Base-by-base conservation (phyloP, 2,329 filamentous ascomycete genomes). In the Amesomyces nigricolor region DNA sequence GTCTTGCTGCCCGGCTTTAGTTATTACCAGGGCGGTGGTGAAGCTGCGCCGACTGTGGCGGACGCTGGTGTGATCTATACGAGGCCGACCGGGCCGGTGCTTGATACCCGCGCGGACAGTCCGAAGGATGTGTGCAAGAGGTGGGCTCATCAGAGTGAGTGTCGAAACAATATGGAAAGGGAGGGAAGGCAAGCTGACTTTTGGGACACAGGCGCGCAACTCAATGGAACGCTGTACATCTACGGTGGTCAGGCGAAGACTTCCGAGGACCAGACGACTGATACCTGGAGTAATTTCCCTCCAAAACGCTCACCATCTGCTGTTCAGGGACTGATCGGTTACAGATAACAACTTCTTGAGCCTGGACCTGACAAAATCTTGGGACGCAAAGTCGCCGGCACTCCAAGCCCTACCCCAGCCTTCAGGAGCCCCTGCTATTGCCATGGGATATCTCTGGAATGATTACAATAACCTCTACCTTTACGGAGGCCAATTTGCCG, bases 151-250 rank as follows among this genome's bases (percentile, higher is more conserved):
- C 85, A 88, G 69, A 79, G 81, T 75, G 62, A 66, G 72, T 64
- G n/a, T 42, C 26, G 16, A 5, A 32, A 10, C 37, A n/a, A n/a
- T 43, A 37, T 22, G 8, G 47, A 2, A 10, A 5, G 16, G n/a
- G 3, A 47, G 40, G n/a, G 42, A 32, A 22, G 53, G 17, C 2
- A 10, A 4, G 38, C 62, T 29, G 52, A 61, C 65, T 45, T 64
- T 56, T 54, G 26, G 60, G 60, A 48, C 8, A 16, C 59, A 81
- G 81, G 76, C 58, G 82, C 88, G 3, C 67, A 87, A 37, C 76
- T 91, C 14, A 90, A 90, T 61, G 87, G 87, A 13, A 91, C 86
- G 0, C 66, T 91, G 3, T 91, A 89, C 66, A 79, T 89, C 53
- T 91, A 89, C 62, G 88, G 88, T 37, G 88, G 88, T 26, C 78